Evolutionary conservation across 2,329 filamentous ascomycete species (phyloP).

Genomic region (Chaetothyriales sp.): DNA sequence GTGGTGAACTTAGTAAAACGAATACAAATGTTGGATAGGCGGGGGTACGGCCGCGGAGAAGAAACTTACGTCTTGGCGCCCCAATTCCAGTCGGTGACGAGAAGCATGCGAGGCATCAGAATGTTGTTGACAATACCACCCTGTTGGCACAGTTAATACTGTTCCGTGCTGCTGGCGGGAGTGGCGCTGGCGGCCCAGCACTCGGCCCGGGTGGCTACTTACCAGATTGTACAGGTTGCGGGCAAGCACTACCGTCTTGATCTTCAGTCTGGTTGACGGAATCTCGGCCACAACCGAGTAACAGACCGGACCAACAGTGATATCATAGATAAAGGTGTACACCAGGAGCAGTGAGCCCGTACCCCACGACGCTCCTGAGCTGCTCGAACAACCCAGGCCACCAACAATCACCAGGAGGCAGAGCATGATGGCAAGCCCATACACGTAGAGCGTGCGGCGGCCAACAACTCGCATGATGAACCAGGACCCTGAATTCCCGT

Average conservation of each 20-base stretch:
- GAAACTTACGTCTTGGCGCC: constrained; percentile 11
- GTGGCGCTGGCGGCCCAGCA: background rate
- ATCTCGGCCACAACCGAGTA: constrained; percentile 41
- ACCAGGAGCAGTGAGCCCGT: constrained; percentile 37
- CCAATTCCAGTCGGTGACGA: constrained; percentile 24
- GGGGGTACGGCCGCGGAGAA: background rate
- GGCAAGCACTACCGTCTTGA: constrained; percentile 42
- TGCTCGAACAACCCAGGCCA: constrained; percentile 12
- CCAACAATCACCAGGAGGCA: constrained; percentile 21
- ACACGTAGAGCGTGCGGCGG: constrained; percentile 28
- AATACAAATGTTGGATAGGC: background rate
- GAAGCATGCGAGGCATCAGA: constrained; percentile 19
- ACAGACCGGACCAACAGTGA: constrained; percentile 40
- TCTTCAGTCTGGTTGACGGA: constrained; percentile 39
- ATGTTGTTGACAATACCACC: constrained; percentile 30
- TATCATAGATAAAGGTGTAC: constrained; percentile 42
- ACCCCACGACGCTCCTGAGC: constrained; percentile 16
- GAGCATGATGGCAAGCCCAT: constrained; percentile 20
- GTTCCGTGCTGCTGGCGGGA: background rate
- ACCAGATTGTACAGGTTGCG: constrained; percentile 37
- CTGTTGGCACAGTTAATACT: background rate
- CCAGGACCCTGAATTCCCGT: constrained; percentile 40
- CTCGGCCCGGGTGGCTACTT: background rate
- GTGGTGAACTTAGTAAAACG: constrained; percentile 1
- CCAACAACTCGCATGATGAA: constrained; percentile 25